Evolutionary conservation across 805 yeast genomes (phyloP).

Genomic region (Yamadazyma laniorum): DNA sequence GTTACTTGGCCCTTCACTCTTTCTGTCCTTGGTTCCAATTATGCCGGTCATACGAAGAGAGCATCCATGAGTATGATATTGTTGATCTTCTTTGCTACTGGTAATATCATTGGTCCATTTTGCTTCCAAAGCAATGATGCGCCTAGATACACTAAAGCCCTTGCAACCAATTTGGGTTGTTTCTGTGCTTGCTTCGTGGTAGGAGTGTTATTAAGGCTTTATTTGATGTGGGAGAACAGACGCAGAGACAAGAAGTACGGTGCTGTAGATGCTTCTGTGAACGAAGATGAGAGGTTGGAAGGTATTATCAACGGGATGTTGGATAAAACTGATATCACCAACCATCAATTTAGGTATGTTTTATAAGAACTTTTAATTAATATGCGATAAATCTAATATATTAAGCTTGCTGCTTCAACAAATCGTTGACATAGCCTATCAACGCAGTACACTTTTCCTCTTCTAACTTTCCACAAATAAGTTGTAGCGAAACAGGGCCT

Average conservation of each 20-base stretch:
- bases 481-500: constrained; percentile 8
- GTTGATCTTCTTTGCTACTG: constrained; percentile 49
- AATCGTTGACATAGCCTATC: neutral
- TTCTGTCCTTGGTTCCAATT: constrained; percentile 43
- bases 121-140: constrained; percentile 44
- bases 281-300: constrained; percentile 31
- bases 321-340: constrained; percentile 26
- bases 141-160: constrained; percentile 52
- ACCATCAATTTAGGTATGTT: constrained; percentile 23
- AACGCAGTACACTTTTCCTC: constrained; percentile 8
- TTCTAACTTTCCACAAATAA: constrained; percentile 3
- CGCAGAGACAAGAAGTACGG: constrained; percentile 43
- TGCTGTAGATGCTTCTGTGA: constrained; percentile 22
- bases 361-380: neutral
- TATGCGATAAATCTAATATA: neutral
- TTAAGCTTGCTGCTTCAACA: neutral
- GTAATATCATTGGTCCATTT: constrained; percentile 58
- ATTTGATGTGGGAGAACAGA: constrained; percentile 44
- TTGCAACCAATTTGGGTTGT: constrained; percentile 50
- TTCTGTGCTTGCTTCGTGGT: constrained; percentile 33
- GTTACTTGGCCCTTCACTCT: constrained; percentile 43
- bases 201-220: constrained; percentile 43
- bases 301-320: constrained; percentile 31
- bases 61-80: constrained; percentile 43
- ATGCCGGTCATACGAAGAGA: constrained; percentile 60